Conservation (phyloP, 139 green algal species). For the Zygnema cylindricum region DNA sequence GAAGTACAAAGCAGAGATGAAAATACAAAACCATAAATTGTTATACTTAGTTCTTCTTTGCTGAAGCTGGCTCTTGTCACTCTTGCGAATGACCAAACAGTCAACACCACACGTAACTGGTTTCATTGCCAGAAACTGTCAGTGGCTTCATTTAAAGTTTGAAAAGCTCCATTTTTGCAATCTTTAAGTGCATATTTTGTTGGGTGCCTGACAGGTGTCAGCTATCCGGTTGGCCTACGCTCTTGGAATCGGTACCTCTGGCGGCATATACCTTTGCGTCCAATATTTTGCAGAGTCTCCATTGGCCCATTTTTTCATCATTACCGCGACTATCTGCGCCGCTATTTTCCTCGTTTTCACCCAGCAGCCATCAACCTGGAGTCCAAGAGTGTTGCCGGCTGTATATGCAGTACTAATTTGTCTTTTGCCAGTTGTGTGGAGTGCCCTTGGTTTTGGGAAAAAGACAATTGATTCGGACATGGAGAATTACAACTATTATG, state of each 20-base stretch:
- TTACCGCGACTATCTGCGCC: slow-evolving; percentile 67
- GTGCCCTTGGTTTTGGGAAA: neutral
- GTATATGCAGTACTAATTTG: slow-evolving; percentile 75
- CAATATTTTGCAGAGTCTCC: slow-evolving; percentile 81
- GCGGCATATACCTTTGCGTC: slow-evolving; percentile 85
- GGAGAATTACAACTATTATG: slow-evolving; percentile 26
- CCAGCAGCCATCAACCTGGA: slow-evolving; percentile 66
- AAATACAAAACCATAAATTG: too few relatives aligned
- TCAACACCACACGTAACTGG: too few relatives aligned
- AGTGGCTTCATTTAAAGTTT: too few relatives aligned
- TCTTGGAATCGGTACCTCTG: slow-evolving; percentile 34
- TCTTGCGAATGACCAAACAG: too few relatives aligned
- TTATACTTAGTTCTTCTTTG: too few relatives aligned
- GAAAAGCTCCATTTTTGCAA: too few relatives aligned
- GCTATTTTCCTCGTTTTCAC: slow-evolving; percentile 80
- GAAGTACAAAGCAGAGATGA: too few relatives aligned
- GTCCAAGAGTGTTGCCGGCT: slow-evolving; percentile 66
- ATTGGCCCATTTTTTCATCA: slow-evolving; percentile 76
- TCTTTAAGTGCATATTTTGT: neutral
- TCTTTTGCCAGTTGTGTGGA: slow-evolving; percentile 39
- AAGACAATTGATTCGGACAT: neutral
- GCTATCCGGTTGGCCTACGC: slow-evolving; percentile 29
- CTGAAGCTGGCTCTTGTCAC: too few relatives aligned
- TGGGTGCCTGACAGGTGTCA: neutral
- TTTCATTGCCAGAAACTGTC: too few relatives aligned